Base-by-base conservation (phyloP, 345 rosid species). In the Euclidium syriacum region DNA sequence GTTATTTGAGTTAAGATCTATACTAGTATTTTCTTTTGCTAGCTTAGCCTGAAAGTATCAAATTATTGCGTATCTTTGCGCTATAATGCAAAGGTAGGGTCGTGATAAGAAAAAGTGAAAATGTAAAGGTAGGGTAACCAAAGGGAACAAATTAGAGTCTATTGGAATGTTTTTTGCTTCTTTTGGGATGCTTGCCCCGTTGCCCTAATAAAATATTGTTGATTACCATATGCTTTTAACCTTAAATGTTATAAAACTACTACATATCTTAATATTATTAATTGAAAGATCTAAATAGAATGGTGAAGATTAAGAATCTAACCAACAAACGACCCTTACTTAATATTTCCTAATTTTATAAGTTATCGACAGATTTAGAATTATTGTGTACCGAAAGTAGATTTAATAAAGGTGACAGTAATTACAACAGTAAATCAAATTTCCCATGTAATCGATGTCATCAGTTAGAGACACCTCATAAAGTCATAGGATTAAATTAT, bases 371-470 rank as follows among this genome's bases (percentile, higher is more conserved):
- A 34, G 17, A 4, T 9, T 18, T 16, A 34, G 19, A 23, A 41
- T 18, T 49, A 25, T 12, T 43, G 30, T 43, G 3, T 62, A 53
- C 27, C 34, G 54, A 52, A 10, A 25, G 62, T 65, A 62, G 55
- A 24, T 15, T n/a, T 64, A 41, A 64, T 53, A 44, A 56, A 56
- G 49, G 62, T 26, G 33, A 29, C 58, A 38, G 48, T 63, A 27
- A n/a, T n/a, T n/a, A n/a, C n/a, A n/a, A n/a, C n/a, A n/a, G n/a
- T n/a, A n/a, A n/a, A n/a, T n/a, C n/a, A n/a, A n/a, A n/a, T n/a
- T n/a, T n/a, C n/a, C n/a, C n/a, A n/a, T n/a, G n/a, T n/a, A n/a
- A n/a, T n/a, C n/a, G n/a, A n/a, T n/a, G n/a, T n/a, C n/a, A n/a
- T n/a, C n/a, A n/a, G n/a, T n/a, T n/a, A n/a, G n/a, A n/a, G n/a